These are phyloP conservation scores for Botrytis galanthina DNA, from an alignment of 2,329 filamentous ascomycete species.

Conservation along the genomic window DNA sequence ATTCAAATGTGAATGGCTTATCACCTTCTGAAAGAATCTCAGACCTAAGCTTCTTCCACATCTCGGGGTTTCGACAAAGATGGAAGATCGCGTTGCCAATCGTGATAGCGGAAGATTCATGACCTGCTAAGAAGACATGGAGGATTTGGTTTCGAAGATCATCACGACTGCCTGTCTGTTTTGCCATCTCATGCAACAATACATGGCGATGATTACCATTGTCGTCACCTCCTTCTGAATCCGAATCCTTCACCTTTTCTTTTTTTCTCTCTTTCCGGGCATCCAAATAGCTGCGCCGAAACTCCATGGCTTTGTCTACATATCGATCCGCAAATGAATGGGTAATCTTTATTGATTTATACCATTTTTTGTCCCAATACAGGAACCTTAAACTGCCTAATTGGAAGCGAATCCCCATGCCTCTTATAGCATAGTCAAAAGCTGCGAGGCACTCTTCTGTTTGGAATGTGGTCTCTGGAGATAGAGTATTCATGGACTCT, in stretches of 20 bases:
- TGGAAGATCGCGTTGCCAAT: background rate
- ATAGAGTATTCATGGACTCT: background rate
- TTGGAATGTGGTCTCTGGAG: background rate
- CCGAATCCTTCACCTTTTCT: background rate
- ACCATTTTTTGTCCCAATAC: background rate
- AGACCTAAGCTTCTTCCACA: background rate
- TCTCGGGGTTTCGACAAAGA: background rate
- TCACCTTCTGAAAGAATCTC: background rate
- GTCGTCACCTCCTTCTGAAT: background rate
- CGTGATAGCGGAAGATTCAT: background rate
- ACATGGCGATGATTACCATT: background rate
- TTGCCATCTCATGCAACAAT: conserved; percentile 1
- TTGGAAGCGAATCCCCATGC: background rate
- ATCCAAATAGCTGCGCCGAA: background rate
- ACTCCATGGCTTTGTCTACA: background rate
- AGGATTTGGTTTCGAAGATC: background rate
- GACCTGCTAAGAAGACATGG: background rate
- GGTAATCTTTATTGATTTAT: background rate
- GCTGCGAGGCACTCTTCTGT: background rate
- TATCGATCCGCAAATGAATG: background rate
- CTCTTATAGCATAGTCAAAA: background rate
- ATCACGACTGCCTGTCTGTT: background rate
- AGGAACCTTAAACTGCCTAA: background rate
- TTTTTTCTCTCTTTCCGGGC: background rate
- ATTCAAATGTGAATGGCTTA: background rate